Evolutionary conservation across 805 yeast genomes (phyloP), one percentile per base, ranked within the genome.

Genomic region (Kluyveromyces siamensis): DNA sequence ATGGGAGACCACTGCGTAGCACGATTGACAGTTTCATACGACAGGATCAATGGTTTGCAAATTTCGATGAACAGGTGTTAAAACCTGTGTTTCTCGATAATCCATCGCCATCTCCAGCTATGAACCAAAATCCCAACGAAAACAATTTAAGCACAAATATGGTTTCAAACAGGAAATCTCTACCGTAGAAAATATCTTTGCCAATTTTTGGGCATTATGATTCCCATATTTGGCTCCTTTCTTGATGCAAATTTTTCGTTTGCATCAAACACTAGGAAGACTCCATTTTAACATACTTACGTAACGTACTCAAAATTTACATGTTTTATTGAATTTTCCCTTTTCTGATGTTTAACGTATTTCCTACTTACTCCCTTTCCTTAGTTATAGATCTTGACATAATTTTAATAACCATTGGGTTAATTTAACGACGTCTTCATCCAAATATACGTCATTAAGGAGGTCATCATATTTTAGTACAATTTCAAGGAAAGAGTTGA

Each of bases 31-130:
- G 53, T 10, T 49, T 65, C 27, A 62, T 39, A 55, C 52, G 18
- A 50, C 66, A 25, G 67, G 63, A 48, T 85, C 82, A 78, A 62
- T 91, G 99, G 98, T 93, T 93, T 65, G 84, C 87, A 18, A 84
- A 80, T 57, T 87, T 93, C 61, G 99, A 93, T 63, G 96, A 93
- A 58, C 87, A 87, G 62, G 93, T 93, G 19, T 73, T 93, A 58
- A 90, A 90, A 65, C 97, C 97, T 1, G 96, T 88, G 0, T 75
- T 91, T 47, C 74, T 90, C 50, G 98, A 91, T 57, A 72, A 71
- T 51, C 37, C 41, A 37, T 37, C 37, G 14, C 46, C 42, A 14
- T 37, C 45, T 13, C 47, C 50, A 1, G 43, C 47, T 38, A 35
- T 44, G 19, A 38, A 46, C n/a, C 38, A 44, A 25, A 45, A 27